Base-by-base conservation (phyloP, 345 rosid genomes). In the Toxicodendron radicans region DNA sequence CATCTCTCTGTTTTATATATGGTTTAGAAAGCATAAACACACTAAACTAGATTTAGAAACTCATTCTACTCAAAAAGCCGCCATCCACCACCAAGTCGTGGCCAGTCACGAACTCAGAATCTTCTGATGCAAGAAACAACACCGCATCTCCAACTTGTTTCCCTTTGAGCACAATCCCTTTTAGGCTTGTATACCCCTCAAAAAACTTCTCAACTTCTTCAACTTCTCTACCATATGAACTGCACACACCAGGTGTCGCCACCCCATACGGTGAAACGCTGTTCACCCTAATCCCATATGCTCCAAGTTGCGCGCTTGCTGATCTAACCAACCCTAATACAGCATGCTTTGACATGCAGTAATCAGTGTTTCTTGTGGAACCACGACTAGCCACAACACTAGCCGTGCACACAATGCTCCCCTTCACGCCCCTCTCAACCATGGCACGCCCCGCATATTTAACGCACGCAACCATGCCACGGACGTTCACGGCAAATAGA, bases 361-460 rank as follows among this genome's bases (percentile, higher is more conserved):
- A 80, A 41, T 76, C 77, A 8, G 70, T 76, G 20, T 17, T 9
- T 54, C 12, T 20, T n/a, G 12, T 18, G 11, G 45, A 53, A 10
- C 65, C 77, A 1, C 43, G 12, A 45, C 77, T 67, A 21, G 48
- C 78, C 53, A 68, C 9, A 1, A 61, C 70, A 38, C 83, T 80
- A 1, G 76, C 77, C 10, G 77, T 68, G 67, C 83, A 77, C 41
- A 77, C 53, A 16, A 81, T 81, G 70, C 84, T 77, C 17, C 81
- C 84, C 45, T 41, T 73, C 16, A 66, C 72, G 0, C 66, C 10
- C 59, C 59, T 58, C 49, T 76, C 80, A 10, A 76, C 79, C 80
- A 80, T 80, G 17, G 68, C 79, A 73, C 76, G 68, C 33, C 78
- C 79, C 24, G 78, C 81, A 48, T 77, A 75, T 68, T 81, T 81